A percentile compares a stretch with the other conserved stretches of the same genome.
Evolutionary conservation across 805 yeast genomes (phyloP).

Genomic region (Sungouiella blattae): DNA sequence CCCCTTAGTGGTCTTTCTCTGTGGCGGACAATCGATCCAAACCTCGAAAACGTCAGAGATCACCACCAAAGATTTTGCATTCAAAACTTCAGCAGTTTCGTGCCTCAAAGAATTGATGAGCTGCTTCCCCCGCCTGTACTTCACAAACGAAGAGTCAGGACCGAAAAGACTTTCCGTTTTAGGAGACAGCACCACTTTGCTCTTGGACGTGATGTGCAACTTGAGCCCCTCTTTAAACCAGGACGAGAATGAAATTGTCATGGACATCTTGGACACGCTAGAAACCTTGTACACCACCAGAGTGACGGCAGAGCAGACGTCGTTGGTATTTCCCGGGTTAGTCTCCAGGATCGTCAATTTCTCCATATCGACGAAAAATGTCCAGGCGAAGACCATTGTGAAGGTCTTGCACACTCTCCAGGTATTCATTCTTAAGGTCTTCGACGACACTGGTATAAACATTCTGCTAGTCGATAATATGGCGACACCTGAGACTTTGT

Average conservation of each 20-base stretch:
- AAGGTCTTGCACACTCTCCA: slow-evolving; percentile 20
- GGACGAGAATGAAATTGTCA: slow-evolving; percentile 16
- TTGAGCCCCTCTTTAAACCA: slow-evolving; percentile 8
- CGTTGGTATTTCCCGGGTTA: slow-evolving; percentile 40
- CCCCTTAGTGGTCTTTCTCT: slow-evolving; percentile 27
- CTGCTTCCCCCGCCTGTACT: slow-evolving; percentile 20
- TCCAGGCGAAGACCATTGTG: slow-evolving; percentile 22
- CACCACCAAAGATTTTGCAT: slow-evolving; percentile 11
- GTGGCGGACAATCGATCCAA: slow-evolving; percentile 12
- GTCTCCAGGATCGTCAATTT: slow-evolving; percentile 31
- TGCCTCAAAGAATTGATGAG: slow-evolving; percentile 15
- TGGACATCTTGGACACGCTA: slow-evolving; percentile 12
- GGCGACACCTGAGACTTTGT: neutral
- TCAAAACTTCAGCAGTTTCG: slow-evolving; percentile 14
- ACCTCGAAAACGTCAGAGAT: slow-evolving; percentile 3
- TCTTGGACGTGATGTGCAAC: slow-evolving; percentile 18
- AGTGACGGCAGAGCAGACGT: slow-evolving; percentile 28
- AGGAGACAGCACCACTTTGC: slow-evolving; percentile 26
- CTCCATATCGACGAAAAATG: slow-evolving; percentile 15
- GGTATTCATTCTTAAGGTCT: slow-evolving; percentile 24
- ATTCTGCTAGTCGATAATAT: slow-evolving; percentile 4
- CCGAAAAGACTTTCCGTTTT: slow-evolving; percentile 21
- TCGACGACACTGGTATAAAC: slow-evolving; percentile 22
- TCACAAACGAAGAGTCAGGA: slow-evolving; percentile 5
- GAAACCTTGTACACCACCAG: slow-evolving; percentile 11